Conservation (phyloP, 768 basidiomycete species). For the Leucosporidium scottii region DNA sequence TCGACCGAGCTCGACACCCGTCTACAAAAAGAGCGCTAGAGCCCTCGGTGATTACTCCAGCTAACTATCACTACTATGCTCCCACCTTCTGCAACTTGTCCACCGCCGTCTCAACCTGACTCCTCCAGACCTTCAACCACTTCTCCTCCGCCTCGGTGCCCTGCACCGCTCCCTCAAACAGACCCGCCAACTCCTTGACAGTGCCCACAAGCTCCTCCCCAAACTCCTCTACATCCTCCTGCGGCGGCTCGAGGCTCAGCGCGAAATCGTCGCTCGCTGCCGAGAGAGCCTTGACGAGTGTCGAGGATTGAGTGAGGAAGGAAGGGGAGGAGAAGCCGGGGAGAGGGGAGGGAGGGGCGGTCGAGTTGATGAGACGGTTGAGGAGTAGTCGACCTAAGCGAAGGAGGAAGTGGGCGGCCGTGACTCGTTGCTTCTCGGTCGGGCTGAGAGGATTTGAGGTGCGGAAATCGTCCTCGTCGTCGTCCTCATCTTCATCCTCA, state of each 20-base stretch:
- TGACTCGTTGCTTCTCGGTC: not conserved
- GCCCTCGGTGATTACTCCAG: too few relatives aligned
- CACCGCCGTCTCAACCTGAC: not conserved
- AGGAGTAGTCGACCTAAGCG: slow-evolving; percentile 17
- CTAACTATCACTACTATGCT: too few relatives aligned
- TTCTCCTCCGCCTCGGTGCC: not conserved
- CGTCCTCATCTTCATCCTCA: not conserved
- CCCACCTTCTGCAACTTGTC: too few relatives aligned
- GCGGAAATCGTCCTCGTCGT: slow-evolving; percentile 8
- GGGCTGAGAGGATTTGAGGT: not conserved
- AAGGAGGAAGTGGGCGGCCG: slow-evolving; percentile 5
- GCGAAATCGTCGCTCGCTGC: slow-evolving; percentile 23
- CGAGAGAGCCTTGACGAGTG: not conserved
- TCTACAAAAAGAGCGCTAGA: too few relatives aligned
- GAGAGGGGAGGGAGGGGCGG: not conserved
- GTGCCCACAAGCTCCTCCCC: not conserved
- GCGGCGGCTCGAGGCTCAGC: slow-evolving; percentile 11
- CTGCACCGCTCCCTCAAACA: slow-evolving; percentile 5
- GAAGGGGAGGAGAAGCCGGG: not conserved
- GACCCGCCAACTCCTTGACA: not conserved
- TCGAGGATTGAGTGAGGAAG: not conserved
- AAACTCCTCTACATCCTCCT: not conserved
- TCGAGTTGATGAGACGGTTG: slow-evolving; percentile 9
- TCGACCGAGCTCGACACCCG: too few relatives aligned
- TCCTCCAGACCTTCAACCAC: slow-evolving; percentile 22